A percentile compares a stretch with the other conserved stretches of the same genome.
Evolutionary conservation across 768 basidiomycete species (phyloP).

Genomic region (Lentinula sp.): DNA sequence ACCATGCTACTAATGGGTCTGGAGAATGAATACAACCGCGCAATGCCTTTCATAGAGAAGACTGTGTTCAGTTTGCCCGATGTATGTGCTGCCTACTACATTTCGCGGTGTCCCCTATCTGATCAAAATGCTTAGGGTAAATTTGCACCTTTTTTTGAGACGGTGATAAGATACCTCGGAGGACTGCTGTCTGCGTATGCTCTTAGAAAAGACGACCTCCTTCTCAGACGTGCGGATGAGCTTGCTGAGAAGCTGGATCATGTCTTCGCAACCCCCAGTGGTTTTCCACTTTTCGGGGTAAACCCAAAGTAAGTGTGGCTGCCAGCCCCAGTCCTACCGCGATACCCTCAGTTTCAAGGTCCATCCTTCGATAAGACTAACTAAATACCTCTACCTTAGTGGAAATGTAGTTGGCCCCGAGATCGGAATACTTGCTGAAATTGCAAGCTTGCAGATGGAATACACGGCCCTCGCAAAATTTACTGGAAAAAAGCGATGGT

Average conservation of each 20-base stretch:
- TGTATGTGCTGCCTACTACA: slow-evolving; percentile 22
- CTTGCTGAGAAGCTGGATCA: slow-evolving; percentile 69
- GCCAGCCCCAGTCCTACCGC: not conserved
- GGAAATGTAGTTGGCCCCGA: slow-evolving; percentile 24
- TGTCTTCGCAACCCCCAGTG: slow-evolving; percentile 63
- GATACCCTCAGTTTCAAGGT: too few relatives aligned
- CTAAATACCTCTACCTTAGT: slow-evolving; percentile 14
- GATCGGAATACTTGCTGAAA: slow-evolving; percentile 62
- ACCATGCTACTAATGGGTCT: slow-evolving; percentile 82
- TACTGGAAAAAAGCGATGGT: slow-evolving; percentile 64
- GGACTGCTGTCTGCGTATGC: slow-evolving; percentile 83
- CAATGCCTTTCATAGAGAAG: slow-evolving; percentile 45
- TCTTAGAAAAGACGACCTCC: slow-evolving; percentile 54
- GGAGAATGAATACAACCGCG: slow-evolving; percentile 60
- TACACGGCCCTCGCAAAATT: slow-evolving; percentile 78
- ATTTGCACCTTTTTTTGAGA: slow-evolving; percentile 68
- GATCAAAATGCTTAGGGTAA: slow-evolving; percentile 14
- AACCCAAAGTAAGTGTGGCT: slow-evolving; percentile 49
- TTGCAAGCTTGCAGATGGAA: slow-evolving; percentile 78
- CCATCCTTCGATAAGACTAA: too few relatives aligned
- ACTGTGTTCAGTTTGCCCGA: slow-evolving; percentile 42
- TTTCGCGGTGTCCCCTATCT: not conserved
- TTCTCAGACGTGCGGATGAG: slow-evolving; percentile 70
- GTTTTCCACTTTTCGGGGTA: slow-evolving; percentile 67
- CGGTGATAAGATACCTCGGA: slow-evolving; percentile 85